Evolutionary conservation across 2,329 filamentous ascomycete species (phyloP), one percentile per base, ranked within the genome.

Genomic region (Magnaporthales sp.): DNA sequence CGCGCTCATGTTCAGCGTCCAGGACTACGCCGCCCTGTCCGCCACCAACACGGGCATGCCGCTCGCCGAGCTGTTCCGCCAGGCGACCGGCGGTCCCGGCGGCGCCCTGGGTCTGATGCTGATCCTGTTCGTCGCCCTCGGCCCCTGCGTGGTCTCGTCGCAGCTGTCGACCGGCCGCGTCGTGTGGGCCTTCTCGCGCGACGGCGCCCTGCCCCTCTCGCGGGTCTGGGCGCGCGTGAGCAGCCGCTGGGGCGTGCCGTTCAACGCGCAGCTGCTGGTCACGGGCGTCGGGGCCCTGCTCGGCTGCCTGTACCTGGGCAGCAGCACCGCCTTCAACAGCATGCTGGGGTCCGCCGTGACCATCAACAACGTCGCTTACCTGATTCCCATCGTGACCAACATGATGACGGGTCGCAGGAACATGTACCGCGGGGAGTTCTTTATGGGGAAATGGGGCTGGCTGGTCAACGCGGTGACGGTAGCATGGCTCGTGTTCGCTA

Each of bases 1-100:
- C 30, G 76, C 77, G 8, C 79, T 85, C 64, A 84, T 85, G 77
- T 85, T 83, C 70, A 80, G 78, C 1, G 79, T 84, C 62, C 80
- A 81, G 62, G 78, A 83, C 70, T 81, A 81, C 64, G 71, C 76
- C 56, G 76, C 75, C 1, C 75, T 85, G 0, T 75, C 79, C 66
- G 71, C 71, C 4, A 81, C 78, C 10, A 75, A 75, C 64, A 81
- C 79, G 7, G 77, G 77, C 1, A 75, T 82, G 7, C 81, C 80
- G 0, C 74, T 82, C 19, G 75, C 78, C 4, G 80, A 82, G 71
- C 76, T 83, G 3, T 83, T 81, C 71, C 74, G 76, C 10, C 80
- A 81, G 68, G 80, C 78, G 4, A 79, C 78, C 2, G 70, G 73
- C 15, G 76, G 75, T 1, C 74, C 74, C 1, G 78, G 77, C 5